Percentiles rank a stretch among this genome's conserved stretches.
Conservation (phyloP, 352 stramenopile genomes). For the Pythium oligandrum region DNA sequence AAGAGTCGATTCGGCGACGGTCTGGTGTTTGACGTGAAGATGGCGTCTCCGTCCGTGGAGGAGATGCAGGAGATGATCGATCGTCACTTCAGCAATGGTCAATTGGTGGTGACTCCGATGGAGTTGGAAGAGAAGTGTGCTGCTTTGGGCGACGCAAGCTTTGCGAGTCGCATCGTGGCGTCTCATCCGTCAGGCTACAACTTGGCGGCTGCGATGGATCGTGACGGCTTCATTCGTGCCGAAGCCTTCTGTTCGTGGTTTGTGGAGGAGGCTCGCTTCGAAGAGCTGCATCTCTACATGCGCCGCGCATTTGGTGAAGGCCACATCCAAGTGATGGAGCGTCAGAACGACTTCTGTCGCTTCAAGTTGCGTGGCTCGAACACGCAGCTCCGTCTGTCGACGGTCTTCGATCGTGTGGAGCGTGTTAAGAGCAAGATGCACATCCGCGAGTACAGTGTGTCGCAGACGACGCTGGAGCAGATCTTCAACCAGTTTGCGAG, state of each 20-base stretch:
- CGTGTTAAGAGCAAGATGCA: conserved; percentile 33
- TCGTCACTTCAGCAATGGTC: conserved; percentile 20
- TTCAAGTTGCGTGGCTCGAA: conserved; percentile 51
- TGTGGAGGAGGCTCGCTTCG: conserved; percentile 53
- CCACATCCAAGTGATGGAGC: conserved; percentile 53
- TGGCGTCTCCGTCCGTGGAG: conserved; percentile 25
- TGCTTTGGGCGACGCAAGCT: conserved; percentile 35
- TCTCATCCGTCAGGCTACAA: conserved; percentile 59
- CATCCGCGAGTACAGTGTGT: conserved; percentile 85
- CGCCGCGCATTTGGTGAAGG: conserved; percentile 30
- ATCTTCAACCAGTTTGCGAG: conserved; percentile 90
- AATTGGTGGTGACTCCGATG: conserved; percentile 21
- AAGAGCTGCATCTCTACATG: conserved; percentile 37
- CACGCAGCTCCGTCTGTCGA: conserved; percentile 43
- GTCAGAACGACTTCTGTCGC: conserved; percentile 65
- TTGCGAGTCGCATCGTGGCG: conserved; percentile 40
- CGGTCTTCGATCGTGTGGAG: conserved; percentile 78
- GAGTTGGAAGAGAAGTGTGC: conserved; percentile 47
- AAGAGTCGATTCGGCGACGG: conserved; percentile 96
- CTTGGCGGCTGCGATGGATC: conserved; percentile 47
- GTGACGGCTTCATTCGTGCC: conserved; percentile 34
- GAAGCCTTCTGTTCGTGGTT: conserved; percentile 56
- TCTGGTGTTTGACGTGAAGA: conserved; percentile 86
- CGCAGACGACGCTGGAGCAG: conserved; percentile 89
- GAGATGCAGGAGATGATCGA: conserved; percentile 31